A percentile compares a stretch with the other conserved stretches of the same genome.
Evolutionary conservation across 371 early-diverging fungal species (phyloP).

Genomic region (Thermomucor indicae-seudaticae): DNA sequence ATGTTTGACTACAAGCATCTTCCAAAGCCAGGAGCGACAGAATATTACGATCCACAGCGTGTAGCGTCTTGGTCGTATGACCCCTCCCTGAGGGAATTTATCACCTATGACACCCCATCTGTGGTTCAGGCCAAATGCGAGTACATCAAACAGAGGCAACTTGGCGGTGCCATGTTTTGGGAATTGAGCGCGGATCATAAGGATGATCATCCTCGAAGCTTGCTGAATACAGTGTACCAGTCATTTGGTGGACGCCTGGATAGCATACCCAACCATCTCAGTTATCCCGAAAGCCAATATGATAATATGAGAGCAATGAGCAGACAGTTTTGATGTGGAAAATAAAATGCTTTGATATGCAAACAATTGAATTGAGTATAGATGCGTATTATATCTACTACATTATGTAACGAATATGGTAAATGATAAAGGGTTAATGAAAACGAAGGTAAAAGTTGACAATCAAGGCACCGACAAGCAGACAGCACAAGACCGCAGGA

Average conservation of each 20-base stretch:
- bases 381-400: not conserved
- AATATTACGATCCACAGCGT: conserved; percentile 62
- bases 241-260: conserved; percentile 37
- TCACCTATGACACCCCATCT: conserved; percentile 80
- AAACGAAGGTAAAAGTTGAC: conserved; percentile 24
- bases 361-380: not conserved
- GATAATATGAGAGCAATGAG: conserved; percentile 37
- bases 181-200: conserved; percentile 65
- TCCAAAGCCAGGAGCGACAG: conserved; percentile 59
- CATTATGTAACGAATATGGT: not conserved
- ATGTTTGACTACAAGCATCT: conserved; percentile 72
- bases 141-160: conserved; percentile 57
- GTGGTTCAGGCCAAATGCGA: conserved; percentile 70
- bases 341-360: not conserved
- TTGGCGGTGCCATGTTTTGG: conserved; percentile 89
- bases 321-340: not conserved
- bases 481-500: conserved; percentile 77
- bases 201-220: conserved; percentile 32
- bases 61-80: conserved; percentile 78
- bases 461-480: conserved; percentile 55
- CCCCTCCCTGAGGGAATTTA: conserved; percentile 56
- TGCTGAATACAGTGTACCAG: conserved; percentile 36
- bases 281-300: conserved; percentile 46
- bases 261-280: conserved; percentile 38
- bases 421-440: conserved; percentile 1